Evolutionary conservation across 2,329 filamentous ascomycete genomes (phyloP).

Genomic region (Sporothrix mexicana): DNA sequence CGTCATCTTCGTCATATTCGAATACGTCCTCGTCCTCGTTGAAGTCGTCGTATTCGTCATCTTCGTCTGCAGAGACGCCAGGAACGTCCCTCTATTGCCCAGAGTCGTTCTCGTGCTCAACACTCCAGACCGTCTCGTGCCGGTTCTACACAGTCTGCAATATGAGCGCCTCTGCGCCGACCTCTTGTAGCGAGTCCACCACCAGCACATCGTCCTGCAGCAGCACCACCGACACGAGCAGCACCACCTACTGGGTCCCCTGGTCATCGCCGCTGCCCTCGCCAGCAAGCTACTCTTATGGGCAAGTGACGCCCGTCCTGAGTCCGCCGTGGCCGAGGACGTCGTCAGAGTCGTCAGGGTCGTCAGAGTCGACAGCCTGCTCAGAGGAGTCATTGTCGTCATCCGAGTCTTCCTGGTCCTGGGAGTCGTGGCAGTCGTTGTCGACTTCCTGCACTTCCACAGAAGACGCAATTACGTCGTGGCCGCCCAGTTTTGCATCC

Average conservation of each 20-base stretch:
- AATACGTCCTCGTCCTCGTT: too few species aligned
- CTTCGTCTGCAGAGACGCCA: too few species aligned
- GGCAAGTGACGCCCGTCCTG: background rate
- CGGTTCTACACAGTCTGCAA: slow-evolving; percentile 23
- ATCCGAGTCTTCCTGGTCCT: background rate
- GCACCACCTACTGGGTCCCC: slow-evolving; percentile 14
- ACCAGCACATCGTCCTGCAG: slow-evolving; percentile 4
- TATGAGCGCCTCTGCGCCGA: background rate
- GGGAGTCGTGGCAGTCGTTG: background rate
- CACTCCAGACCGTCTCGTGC: background rate
- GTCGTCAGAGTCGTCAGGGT: too few species aligned
- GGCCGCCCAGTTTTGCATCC: slow-evolving; percentile 11
- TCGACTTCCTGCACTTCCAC: background rate
- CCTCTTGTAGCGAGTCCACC: background rate
- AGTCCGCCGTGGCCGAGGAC: background rate
- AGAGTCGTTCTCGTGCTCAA: background rate
- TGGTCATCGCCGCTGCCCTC: slow-evolving; percentile 17
- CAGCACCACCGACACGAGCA: slow-evolving; percentile 27
- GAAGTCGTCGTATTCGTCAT: too few species aligned
- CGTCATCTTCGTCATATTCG: background rate
- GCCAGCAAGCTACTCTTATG: slow-evolving; percentile 1
- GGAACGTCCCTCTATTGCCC: too few species aligned
- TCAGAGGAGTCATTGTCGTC: background rate
- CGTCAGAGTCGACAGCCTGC: background rate
- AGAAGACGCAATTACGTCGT: background rate